Conservation (phyloP, 2,329 filamentous ascomycete genomes). For the Curvularia sp. region DNA sequence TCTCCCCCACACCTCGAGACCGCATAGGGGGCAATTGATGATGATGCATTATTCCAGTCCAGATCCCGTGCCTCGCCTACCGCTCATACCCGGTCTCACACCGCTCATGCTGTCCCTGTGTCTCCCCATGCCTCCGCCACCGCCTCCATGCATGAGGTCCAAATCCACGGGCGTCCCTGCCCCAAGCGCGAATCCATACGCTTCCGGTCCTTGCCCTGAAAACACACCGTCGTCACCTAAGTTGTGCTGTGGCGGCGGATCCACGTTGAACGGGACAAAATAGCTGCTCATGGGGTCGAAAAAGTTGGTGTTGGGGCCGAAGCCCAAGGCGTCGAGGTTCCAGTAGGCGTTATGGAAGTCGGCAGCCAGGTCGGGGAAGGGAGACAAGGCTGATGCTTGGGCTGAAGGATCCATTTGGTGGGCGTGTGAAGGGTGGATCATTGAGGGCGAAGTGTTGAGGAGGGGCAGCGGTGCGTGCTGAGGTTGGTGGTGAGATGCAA, state of each 20-base stretch:
- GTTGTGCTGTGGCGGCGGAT: conserved; percentile 63
- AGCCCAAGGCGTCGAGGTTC: conserved; percentile 44
- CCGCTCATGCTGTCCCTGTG: conserved; percentile 12
- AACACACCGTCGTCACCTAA: conserved; percentile 49
- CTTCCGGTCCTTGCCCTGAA: conserved; percentile 24
- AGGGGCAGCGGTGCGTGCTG: conserved; percentile 50
- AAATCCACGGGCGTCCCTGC: conserved; percentile 21
- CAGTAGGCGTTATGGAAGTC: conserved; percentile 46
- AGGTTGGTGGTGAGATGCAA: conserved; percentile 47
- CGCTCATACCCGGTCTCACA: background rate
- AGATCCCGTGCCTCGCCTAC: conserved; percentile 14
- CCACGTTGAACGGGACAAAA: conserved; percentile 93
- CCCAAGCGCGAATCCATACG: conserved; percentile 21
- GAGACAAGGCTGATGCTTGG: conserved; percentile 24
- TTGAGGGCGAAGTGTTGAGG: conserved; percentile 43
- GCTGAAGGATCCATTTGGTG: conserved; percentile 37
- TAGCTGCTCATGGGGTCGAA: conserved; percentile 69
- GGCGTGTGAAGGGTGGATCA: conserved; percentile 39
- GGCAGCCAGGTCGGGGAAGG: conserved; percentile 44
- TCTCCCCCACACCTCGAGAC: too few relatives aligned
- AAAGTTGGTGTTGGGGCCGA: conserved; percentile 36
- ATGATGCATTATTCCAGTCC: conserved; percentile 8
- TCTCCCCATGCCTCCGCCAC: background rate
- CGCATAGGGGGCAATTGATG: too few relatives aligned
- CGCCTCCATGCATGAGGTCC: conserved; percentile 21